A percentile compares a stretch with the other conserved stretches of the same genome.
These are phyloP conservation scores for Pythium diclinum DNA, from an alignment of 352 stramenopile genomes.

Conservation along the genomic window DNA sequence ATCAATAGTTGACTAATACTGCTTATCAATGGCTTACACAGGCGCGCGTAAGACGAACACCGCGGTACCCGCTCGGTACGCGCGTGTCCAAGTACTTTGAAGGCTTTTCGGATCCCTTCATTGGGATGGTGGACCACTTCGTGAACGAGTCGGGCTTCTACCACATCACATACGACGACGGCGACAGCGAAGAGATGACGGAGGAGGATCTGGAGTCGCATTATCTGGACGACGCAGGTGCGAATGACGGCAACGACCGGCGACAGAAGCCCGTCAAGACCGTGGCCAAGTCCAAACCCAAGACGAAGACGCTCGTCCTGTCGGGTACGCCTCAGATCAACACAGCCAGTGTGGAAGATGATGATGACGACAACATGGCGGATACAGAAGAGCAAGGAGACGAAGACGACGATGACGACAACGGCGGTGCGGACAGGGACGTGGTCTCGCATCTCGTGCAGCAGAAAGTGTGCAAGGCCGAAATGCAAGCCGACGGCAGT, in stretches of 20 bases:
- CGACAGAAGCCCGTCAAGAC: not conserved
- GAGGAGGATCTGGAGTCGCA: constrained; percentile 60
- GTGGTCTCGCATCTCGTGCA: constrained; percentile 50
- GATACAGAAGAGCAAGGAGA: constrained; percentile 26
- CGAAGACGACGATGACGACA: constrained; percentile 26
- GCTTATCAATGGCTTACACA: constrained; percentile 13
- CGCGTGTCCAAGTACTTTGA: constrained; percentile 69
- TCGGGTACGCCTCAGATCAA: not conserved
- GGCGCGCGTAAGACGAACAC: constrained; percentile 46
- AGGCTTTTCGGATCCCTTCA: constrained; percentile 54
- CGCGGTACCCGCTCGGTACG: constrained; percentile 58
- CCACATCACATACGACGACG: constrained; percentile 75
- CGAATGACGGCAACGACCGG: not conserved
- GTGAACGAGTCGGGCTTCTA: constrained; percentile 55
- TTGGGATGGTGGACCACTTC: constrained; percentile 56
- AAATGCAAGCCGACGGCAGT: constrained; percentile 26
- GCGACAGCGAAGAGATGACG: constrained; percentile 80
- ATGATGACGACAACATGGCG: constrained; percentile 17
- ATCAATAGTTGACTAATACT: not conserved
- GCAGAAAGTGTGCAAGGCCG: constrained; percentile 38
- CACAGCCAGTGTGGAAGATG: not conserved
- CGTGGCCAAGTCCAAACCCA: constrained; percentile 6
- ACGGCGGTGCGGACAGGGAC: constrained; percentile 19
- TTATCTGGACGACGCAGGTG: constrained; percentile 22
- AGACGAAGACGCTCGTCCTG: constrained; percentile 19